Base-by-base conservation (phyloP, 345 rosid genomes). In the Hypericum perforatum region DNA sequence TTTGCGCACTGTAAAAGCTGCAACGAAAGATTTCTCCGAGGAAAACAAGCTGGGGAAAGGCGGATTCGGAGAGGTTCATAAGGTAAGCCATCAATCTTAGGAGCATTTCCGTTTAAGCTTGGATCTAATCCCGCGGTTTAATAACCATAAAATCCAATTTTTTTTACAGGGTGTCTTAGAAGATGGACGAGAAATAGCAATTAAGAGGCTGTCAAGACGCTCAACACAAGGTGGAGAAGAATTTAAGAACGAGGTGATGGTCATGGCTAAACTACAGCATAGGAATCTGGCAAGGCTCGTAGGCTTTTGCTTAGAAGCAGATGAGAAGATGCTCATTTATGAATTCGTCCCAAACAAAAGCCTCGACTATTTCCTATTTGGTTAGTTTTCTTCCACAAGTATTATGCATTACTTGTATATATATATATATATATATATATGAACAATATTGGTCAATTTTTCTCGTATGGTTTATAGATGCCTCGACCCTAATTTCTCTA, bases 41-140 rank as follows among this genome's bases (percentile, higher is more conserved):
- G 50, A 68, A 12, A 79, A 81, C 53, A 77, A 76, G 62, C 70
- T 83, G 46, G 95, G 95, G 41, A 73, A 60, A 46, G 95, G 95
- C 16, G 95, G 90, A 48, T 82, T 80, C 53, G 81, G 91, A 47
- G 82, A 59, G 40, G 91, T 86, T 65, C 83, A 70, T 69, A 71
- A 69, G 84, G 88, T 83, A 66, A 7, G 48, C 3, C 29, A 11
- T 4, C 9, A 11, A 22, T 22, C 32, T 22, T 22, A 22, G 32
- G 32, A 22, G 48, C 7, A 6, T 45, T 45, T 45, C 16, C 9
- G 2, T 50, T 50, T 16, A 7, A 50, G 39, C 32, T 22, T 22
- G 29, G 29, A 11, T 29, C 8, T 49, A 39, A 16, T 45, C 37
- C 4, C 49, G n/a, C n/a, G 32, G 32, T 22, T 4, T 22, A 22